Conservation (phyloP, 1,284 basidiomycete genomes). For the Sutorius eximius region DNA sequence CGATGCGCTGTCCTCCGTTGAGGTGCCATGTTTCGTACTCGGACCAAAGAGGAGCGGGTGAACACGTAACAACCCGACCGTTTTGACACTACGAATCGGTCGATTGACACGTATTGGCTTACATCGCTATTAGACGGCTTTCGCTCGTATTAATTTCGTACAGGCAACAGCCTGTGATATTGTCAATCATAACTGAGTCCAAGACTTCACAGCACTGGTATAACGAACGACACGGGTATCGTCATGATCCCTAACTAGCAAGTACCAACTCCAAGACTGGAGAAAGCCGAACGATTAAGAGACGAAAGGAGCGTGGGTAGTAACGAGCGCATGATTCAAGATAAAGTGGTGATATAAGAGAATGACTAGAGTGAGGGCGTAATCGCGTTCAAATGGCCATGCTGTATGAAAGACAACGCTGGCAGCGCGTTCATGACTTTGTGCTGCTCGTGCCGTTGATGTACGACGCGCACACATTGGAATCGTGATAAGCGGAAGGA, state of each 20-base stretch:
- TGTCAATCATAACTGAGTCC: not conserved
- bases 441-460: slow-evolving; percentile 19
- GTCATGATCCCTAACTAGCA: not conserved
- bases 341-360: not conserved
- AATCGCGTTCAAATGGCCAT: not conserved
- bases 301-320: not conserved
- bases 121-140: too few relatives aligned
- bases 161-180: too few relatives aligned
- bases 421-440: not conserved
- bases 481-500: slow-evolving; percentile 54
- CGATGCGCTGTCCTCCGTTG: too few relatives aligned
- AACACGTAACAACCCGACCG: too few relatives aligned
- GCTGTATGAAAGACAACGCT: not conserved
- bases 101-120: too few relatives aligned
- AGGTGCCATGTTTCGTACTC: too few relatives aligned
- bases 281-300: too few relatives aligned
- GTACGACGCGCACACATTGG: slow-evolving; percentile 61
- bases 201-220: not conserved
- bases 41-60: too few relatives aligned
- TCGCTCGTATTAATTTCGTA: too few relatives aligned
- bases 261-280: not conserved
- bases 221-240: not conserved
- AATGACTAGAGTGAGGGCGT: too few relatives aligned
- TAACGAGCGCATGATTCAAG: not conserved
- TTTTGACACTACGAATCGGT: too few relatives aligned